Evolutionary conservation across 2,329 filamentous ascomycete genomes (phyloP).

Genomic region (Onygena corvina): DNA sequence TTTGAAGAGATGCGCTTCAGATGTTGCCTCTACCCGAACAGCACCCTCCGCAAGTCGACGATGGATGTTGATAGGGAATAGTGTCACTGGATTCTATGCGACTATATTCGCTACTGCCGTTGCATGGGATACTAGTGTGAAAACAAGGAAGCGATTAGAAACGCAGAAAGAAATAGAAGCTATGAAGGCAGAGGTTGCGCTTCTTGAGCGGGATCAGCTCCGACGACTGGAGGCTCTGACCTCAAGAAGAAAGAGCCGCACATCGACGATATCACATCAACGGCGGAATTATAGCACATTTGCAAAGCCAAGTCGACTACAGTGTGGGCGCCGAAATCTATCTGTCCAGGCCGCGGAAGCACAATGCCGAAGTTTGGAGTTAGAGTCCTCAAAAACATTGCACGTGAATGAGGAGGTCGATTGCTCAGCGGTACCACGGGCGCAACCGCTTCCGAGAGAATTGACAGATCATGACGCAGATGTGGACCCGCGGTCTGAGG

Average conservation of each 20-base stretch:
- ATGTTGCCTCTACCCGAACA: slow-evolving; percentile 27
- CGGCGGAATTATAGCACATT: slow-evolving; percentile 13
- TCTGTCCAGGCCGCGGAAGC: background rate
- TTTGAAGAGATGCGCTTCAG: slow-evolving; percentile 24
- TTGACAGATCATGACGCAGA: background rate
- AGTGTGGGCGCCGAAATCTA: background rate
- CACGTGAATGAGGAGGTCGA: background rate
- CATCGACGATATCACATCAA: slow-evolving; percentile 18
- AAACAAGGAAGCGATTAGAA: slow-evolving; percentile 30
- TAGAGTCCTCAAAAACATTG: background rate
- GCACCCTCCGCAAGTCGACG: slow-evolving; percentile 27
- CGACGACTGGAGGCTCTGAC: slow-evolving; percentile 26
- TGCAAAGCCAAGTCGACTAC: background rate
- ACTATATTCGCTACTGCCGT: slow-evolving; percentile 34
- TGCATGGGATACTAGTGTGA: slow-evolving; percentile 30
- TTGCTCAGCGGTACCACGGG: background rate
- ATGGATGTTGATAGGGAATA: slow-evolving; percentile 32
- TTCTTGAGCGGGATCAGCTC: slow-evolving; percentile 30
- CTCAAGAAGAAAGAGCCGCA: slow-evolving; percentile 17
- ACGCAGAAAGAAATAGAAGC: slow-evolving; percentile 34
- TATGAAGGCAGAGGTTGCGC: slow-evolving; percentile 32
- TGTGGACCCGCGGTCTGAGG: background rate
- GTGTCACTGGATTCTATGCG: slow-evolving; percentile 34
- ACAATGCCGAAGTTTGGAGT: background rate
- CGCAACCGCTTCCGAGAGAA: background rate